These are phyloP conservation scores for Hibiscus mutabilis DNA, from an alignment of 345 rosid genomes.

Conservation along the genomic window DNA sequence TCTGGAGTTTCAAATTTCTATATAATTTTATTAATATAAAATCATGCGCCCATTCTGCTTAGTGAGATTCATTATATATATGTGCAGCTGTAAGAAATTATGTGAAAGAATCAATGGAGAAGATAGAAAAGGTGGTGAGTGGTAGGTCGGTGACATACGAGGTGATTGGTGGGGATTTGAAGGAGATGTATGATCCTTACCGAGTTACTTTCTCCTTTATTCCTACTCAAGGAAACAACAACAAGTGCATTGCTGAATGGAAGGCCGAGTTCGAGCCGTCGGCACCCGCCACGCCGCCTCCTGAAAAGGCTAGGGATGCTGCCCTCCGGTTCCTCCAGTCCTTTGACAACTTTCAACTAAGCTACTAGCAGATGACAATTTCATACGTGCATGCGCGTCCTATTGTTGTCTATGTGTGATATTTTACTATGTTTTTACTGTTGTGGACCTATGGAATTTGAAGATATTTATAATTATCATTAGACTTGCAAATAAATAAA, in stretches of 20 bases:
- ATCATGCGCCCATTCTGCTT: no score
- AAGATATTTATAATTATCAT: no score
- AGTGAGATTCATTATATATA: neutral
- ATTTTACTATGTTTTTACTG: neutral
- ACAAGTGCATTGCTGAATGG: constrained; percentile 33
- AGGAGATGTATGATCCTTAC: constrained; percentile 32
- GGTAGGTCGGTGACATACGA: constrained; percentile 34
- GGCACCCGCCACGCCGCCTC: constrained; percentile 26
- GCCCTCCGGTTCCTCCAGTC: constrained; percentile 35
- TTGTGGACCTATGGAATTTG: no score
- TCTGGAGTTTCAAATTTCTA: no score
- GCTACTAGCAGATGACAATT: constrained; percentile 5
- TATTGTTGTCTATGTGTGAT: neutral
- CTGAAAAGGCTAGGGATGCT: constrained; percentile 33
- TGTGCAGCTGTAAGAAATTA: constrained; percentile 26
- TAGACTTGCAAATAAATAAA: no score
- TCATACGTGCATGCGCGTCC: neutral
- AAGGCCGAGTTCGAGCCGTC: constrained; percentile 26
- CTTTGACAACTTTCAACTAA: constrained; percentile 21
- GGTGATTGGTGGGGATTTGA: constrained; percentile 30
- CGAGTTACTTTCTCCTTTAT: constrained; percentile 30
- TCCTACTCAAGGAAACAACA: constrained; percentile 19
- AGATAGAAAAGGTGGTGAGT: constrained; percentile 28
- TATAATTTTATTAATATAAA: no score
- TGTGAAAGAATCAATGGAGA: constrained; percentile 34